Base-by-base conservation (phyloP, 306 rosid genomes). In the Castanea crenata region DNA sequence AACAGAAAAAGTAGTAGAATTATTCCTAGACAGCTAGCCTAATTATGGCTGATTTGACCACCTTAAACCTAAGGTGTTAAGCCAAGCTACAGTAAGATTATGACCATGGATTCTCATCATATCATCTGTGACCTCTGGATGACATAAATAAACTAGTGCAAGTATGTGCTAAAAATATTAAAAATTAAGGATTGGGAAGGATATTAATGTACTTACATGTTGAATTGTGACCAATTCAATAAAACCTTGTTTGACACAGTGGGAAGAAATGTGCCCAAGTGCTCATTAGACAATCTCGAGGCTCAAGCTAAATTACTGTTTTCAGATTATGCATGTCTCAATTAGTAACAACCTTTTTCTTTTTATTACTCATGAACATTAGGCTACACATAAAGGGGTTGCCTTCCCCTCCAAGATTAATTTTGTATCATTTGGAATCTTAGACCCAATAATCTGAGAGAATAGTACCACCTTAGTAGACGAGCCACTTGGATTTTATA, bases 11-110 rank as follows among this genome's bases (percentile, higher is more conserved):
- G 27, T 25, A 61, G 18, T 41, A 70, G 41, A 81, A 86, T 84
- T 68, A 84, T 77, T 86, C 59, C 63, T 12, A 77, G 81, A 82
- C 87, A 89, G 88, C 86, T 88, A 78, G 87, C 84, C 82, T 70
- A 80, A 86, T 86, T 76, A 86, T 86, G 77, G 72, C 64, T 38
- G 63, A 80, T 77, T 82, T 88, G 88, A 88, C 92, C 86, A 74
- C 88, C 88, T 73, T 58, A 69, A 75, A 75, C 87, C 82, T 82
- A 71, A 77, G 78, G 32, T 46, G 62, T 78, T 81, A 29, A 74
- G 65, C 55, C 64, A 10, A 49, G 54, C 54, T 9, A 12, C 78
- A 71, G 15, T 38, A 88, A 38, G 54, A 71, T 83, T 52, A 64
- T 78, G 77, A 71, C 73, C 13, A n/a, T 64, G 21, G 69, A 80